Evolutionary conservation across 1,284 basidiomycete species (phyloP), one percentile per base, ranked within the genome.

Genomic region (Hypsizygus ulmarius): DNA sequence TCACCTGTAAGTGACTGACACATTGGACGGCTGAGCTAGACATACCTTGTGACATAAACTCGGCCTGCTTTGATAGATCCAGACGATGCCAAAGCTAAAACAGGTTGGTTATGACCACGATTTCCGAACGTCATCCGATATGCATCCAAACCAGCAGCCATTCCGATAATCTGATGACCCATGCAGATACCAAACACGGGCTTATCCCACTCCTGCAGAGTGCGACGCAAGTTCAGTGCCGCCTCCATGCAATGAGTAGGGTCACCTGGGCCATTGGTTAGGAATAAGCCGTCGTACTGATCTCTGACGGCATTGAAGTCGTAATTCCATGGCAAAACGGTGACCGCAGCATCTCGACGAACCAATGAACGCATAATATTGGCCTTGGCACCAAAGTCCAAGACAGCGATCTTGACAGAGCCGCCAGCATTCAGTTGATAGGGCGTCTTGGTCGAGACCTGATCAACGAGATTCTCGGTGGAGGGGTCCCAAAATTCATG

Each of bases 111-210:
- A 71, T 99, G 97, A n/a, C 96, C 96, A 60, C 96, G 89, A 69
- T 99, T 98, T 21, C 96, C 95, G 63, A 98, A 98, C 15, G 86
- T 92, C 93, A 97, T 97, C 28, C 94, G 81, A 69, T 98, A 98
- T 5, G 95, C 93, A 61, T 97, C 93, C 52, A 98, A 72, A 36
- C 97, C 97, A 15, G 94, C 95, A 12, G 96, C 96, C 74, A 99
- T 89, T 41, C 97, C 96, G 59, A 99, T 91, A 59, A 99, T 82
- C 68, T 97, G 94, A 66, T 97, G 92, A 39, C 94, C 97, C 97
- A 99, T 99, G 73, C 96, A 99, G 63, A 99, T 97, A 50, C 96
- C 97, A 62, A 99, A 99, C 44, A 99, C 80, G 16, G 96, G 96
- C 64, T 86, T 90, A 68, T 87, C 72, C 93, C 95, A 98, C 66